These are phyloP conservation scores for Aaosphaeria pasadenensis DNA, from an alignment of 2,329 filamentous ascomycete species.

Conservation along the genomic window DNA sequence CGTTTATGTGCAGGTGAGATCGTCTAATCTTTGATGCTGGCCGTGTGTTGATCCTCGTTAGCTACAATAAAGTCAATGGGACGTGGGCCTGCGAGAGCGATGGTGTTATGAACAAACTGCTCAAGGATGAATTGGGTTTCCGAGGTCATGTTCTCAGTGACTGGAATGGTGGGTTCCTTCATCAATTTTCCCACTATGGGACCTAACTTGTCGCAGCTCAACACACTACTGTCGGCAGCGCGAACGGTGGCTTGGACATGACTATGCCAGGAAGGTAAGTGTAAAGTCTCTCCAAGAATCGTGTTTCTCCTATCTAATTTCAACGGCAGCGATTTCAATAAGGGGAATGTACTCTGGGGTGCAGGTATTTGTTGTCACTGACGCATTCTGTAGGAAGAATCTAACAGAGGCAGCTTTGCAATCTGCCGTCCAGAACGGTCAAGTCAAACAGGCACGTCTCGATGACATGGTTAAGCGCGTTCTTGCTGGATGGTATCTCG, in stretches of 20 bases:
- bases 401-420: conserved; percentile 40
- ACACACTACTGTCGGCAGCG: conserved; percentile 44
- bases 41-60: neutral
- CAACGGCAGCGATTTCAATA: conserved; percentile 21
- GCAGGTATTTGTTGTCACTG: conserved; percentile 16
- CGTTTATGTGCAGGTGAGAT: conserved; percentile 43
- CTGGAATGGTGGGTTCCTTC: conserved; percentile 33
- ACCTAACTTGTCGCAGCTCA: conserved; percentile 35
- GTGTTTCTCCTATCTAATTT: conserved; percentile 4
- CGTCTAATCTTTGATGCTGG: neutral
- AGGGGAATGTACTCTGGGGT: conserved; percentile 55
- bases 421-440: conserved; percentile 51
- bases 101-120: conserved; percentile 46
- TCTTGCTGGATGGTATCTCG: conserved; percentile 49
- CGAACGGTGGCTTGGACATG: conserved; percentile 51
- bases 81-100: conserved; percentile 52
- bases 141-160: conserved; percentile 46
- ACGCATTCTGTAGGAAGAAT: neutral
- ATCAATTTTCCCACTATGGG: neutral
- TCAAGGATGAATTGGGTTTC: conserved; percentile 54
- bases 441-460: conserved; percentile 34
- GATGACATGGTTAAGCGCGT: conserved; percentile 46
- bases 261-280: conserved; percentile 54
- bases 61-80: conserved; percentile 44
- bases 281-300: neutral